Percentiles rank a stretch among this genome's conserved stretches.
These are phyloP conservation scores for Lonicera japonica DNA, from an alignment of 129 eudicot species.

Conservation along the genomic window DNA sequence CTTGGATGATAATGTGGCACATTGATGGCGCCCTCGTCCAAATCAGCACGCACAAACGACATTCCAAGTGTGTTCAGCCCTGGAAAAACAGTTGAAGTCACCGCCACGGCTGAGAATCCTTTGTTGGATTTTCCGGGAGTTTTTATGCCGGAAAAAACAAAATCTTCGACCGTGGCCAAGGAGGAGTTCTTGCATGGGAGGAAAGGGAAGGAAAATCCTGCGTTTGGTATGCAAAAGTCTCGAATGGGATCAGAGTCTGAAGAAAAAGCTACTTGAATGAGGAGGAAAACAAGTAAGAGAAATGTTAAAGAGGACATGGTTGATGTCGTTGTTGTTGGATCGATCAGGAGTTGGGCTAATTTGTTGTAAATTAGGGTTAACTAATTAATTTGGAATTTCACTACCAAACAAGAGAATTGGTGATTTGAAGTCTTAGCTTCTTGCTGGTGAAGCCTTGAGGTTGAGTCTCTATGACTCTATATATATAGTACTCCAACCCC, in stretches of 20 bases:
- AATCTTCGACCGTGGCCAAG: conserved; percentile 49
- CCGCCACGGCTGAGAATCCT: conserved; percentile 64
- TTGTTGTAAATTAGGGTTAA: not conserved
- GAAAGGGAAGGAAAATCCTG: conserved; percentile 23
- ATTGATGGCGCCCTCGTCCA: conserved; percentile 57
- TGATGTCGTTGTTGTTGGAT: conserved; percentile 1
- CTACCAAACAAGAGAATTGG: not conserved
- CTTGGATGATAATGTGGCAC: conserved; percentile 82
- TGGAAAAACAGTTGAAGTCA: conserved; percentile 51
- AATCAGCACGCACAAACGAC: conserved; percentile 88
- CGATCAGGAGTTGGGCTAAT: conserved; percentile 3
- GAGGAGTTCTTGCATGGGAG: conserved; percentile 62
- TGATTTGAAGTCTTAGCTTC: not conserved
- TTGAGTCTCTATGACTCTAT: not conserved
- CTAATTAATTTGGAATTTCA: not conserved
- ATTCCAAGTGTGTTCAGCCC: conserved; percentile 80
- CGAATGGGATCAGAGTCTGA: conserved; percentile 73
- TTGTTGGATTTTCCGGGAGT: conserved; percentile 43
- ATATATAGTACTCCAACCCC: no score
- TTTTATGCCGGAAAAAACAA: conserved; percentile 65
- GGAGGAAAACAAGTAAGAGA: conserved; percentile 18
- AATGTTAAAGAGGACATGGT: conserved; percentile 29
- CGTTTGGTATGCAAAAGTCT: conserved; percentile 67
- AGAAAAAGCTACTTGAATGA: conserved; percentile 22
- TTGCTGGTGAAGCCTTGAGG: not conserved